phyloP scores from a whole-genome alignment of 2,329 filamentous ascomycete genomes.

The Hypoxylon sp. region DNA sequence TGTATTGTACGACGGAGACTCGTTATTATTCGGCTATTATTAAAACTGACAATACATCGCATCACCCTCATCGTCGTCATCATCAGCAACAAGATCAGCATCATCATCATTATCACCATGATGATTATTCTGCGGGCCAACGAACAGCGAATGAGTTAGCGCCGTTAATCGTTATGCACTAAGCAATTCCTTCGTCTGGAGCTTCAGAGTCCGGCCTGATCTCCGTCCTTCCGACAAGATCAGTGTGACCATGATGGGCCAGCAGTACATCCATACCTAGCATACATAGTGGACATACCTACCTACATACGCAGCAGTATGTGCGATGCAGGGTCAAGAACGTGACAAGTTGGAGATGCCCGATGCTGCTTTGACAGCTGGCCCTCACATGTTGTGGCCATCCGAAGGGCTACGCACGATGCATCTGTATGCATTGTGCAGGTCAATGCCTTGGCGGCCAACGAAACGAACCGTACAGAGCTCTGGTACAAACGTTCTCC shows the following conservation, averaged over 20 bases:
- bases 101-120: slow-evolving; percentile 21
- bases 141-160: slow-evolving; percentile 30
- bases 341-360: slow-evolving; percentile 47
- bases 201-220: slow-evolving; percentile 43
- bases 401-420: slow-evolving; percentile 40
- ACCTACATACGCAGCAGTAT: slow-evolving; percentile 18
- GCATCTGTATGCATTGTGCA: slow-evolving; percentile 45
- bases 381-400: slow-evolving; percentile 40
- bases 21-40: slow-evolving; percentile 35
- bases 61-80: slow-evolving; percentile 34
- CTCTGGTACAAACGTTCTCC: slow-evolving; percentile 21
- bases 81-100: slow-evolving; percentile 27
- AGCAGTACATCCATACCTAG: slow-evolving; percentile 22
- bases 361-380: slow-evolving; percentile 47
- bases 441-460: slow-evolving; percentile 45
- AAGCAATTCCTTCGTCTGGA: slow-evolving; percentile 37
- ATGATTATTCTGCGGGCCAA: slow-evolving; percentile 19
- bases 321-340: slow-evolving; percentile 44
- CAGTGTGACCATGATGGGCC: slow-evolving; percentile 41
- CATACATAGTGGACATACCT: not conserved
- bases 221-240: slow-evolving; percentile 46
- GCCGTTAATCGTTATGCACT: slow-evolving; percentile 23
- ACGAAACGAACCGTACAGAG: slow-evolving; percentile 41
- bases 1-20: slow-evolving; percentile 23
- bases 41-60: slow-evolving; percentile 39